Conservation (phyloP, 2,329 filamentous ascomycete genomes). For the Fusarium anguioides region DNA sequence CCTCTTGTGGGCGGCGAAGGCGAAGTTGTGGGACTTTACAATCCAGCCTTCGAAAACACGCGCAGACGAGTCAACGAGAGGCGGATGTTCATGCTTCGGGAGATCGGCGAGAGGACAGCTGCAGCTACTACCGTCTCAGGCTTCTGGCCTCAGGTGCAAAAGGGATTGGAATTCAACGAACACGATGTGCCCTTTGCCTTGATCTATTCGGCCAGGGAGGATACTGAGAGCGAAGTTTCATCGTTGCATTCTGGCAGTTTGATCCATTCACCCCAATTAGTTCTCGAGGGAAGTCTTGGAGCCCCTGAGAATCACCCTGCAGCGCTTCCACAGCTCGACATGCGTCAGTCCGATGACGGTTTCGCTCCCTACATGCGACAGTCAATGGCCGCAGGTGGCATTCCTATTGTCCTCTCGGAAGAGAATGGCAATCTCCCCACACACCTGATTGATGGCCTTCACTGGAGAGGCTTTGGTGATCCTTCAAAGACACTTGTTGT, state of each 20-base stretch:
- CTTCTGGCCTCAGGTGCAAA: slow-evolving; percentile 78
- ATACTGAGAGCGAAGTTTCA: slow-evolving; percentile 76
- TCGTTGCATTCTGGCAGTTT: slow-evolving; percentile 77
- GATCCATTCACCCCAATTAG: slow-evolving; percentile 69
- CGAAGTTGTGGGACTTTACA: slow-evolving; percentile 79
- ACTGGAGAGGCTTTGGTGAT: slow-evolving; percentile 78
- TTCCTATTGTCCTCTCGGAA: slow-evolving; percentile 75
- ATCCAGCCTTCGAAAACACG: slow-evolving; percentile 85
- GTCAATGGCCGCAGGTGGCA: slow-evolving; percentile 73
- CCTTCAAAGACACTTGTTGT: slow-evolving; percentile 77
- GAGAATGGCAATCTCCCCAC: slow-evolving; percentile 73
- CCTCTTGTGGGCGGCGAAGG: slow-evolving; percentile 81
- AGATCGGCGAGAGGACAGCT: slow-evolving; percentile 80
- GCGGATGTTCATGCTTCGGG: slow-evolving; percentile 80
- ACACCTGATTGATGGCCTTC: slow-evolving; percentile 72
- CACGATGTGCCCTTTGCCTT: slow-evolving; percentile 80
- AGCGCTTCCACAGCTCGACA: slow-evolving; percentile 71
- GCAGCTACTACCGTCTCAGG: slow-evolving; percentile 76
- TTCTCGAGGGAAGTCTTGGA: slow-evolving; percentile 78
- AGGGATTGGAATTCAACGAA: slow-evolving; percentile 78
- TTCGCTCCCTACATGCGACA: slow-evolving; percentile 82
- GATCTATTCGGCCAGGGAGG: slow-evolving; percentile 80
- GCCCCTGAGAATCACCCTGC: slow-evolving; percentile 72
- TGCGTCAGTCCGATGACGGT: slow-evolving; percentile 75
- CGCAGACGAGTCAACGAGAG: slow-evolving; percentile 81